Base-by-base conservation (phyloP, 495 filamentous ascomycete genomes). In the Penicillium longicatenatum region DNA sequence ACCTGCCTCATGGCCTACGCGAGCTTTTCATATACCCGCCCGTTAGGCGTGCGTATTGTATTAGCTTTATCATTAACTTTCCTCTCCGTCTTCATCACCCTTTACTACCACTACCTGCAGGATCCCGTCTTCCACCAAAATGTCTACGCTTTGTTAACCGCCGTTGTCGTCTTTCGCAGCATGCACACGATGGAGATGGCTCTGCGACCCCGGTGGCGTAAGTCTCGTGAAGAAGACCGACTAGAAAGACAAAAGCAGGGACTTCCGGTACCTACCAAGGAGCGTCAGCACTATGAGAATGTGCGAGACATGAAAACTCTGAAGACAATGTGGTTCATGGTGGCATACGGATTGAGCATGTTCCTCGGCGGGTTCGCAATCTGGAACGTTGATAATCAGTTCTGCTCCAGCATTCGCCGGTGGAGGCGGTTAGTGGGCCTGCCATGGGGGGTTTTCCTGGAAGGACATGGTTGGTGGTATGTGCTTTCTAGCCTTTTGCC, bases 401-500 rank as follows among this genome's bases (percentile, higher is more conserved):
- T 87, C 67, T 98, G 94, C 70, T 76, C 78, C 24, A 79, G 75
- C n/a, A 74, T 97, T 50, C 81, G 87, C 10, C 62, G 54, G 12
- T 92, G 88, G 85, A 84, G 93, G 59, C 84, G 86, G 53, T 69
- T 82, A 50, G 72, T 97, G 37, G 87, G 88, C 20, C 75, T 98
- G 42, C 94, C 94, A 0, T 98, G 94, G 94, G 90, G 93, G 1
- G 81, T 95, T 9, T 54, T 97, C 11, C 75, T 97, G 3, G 94
- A 98, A 72, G 93, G 92, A 0, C 94, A 98, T 77, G 94, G 92
- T 11, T 98, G 94, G 94, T 98, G 94, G 93, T 94, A 87, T 75
- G 84, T 86, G 17, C 33, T 39, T 39, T 17, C 37, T 35, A 6
- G 41, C 44, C 19, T 37, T 35, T 24, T 42, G 20, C 46, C 0